Conservation (phyloP, 1,284 basidiomycete species). For the Tausonia pullulans region DNA sequence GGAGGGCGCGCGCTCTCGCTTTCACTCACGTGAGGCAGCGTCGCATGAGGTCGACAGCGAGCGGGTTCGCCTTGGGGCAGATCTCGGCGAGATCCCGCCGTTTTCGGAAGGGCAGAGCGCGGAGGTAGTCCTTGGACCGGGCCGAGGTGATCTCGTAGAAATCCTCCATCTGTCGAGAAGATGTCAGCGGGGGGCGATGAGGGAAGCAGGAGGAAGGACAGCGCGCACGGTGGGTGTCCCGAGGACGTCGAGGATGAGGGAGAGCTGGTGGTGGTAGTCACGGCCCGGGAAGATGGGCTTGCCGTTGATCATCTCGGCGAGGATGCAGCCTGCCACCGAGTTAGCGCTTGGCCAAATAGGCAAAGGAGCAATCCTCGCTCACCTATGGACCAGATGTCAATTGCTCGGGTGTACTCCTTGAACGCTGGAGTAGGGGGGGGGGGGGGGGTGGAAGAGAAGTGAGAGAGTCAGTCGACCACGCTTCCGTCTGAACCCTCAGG, state of each 20-base stretch:
- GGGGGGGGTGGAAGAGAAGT: neutral
- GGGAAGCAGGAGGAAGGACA: neutral
- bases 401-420: constrained; percentile 84
- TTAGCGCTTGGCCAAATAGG: too few species aligned
- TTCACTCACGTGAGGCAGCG: constrained; percentile 58
- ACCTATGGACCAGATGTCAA: constrained; percentile 78
- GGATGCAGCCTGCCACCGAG: constrained; percentile 54
- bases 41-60: constrained; percentile 83
- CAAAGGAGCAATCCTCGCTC: too few species aligned
- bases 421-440: constrained; percentile 42
- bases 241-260: constrained; percentile 46
- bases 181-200: neutral
- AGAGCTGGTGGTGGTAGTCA: constrained; percentile 39
- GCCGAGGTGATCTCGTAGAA: constrained; percentile 60
- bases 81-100: constrained; percentile 62
- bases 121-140: constrained; percentile 80
- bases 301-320: constrained; percentile 87
- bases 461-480: neutral
- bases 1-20: neutral
- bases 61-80: constrained; percentile 56
- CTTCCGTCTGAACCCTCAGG: too few species aligned
- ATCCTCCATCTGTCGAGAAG: constrained; percentile 40
- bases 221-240: constrained; percentile 41
- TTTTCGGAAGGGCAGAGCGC: constrained; percentile 82
- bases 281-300: constrained; percentile 82